Base-by-base conservation (phyloP, 345 rosid genomes). In the Leavenworthia alabamica region DNA sequence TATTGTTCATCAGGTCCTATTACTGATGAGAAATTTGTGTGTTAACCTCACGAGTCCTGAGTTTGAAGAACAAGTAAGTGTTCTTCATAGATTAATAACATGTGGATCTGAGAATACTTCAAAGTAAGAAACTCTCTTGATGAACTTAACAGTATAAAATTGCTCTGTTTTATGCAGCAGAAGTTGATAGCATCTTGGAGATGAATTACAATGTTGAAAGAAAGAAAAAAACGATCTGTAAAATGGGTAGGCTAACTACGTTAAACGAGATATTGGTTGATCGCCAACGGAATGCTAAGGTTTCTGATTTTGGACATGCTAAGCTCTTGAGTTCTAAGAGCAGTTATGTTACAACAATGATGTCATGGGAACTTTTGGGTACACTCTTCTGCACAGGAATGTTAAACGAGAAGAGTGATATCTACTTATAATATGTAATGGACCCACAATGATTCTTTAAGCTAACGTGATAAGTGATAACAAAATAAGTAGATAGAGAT, bases 361-460 rank as follows among this genome's bases (percentile, higher is more conserved):
- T 39, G 98, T 91, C 32, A 91, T 91, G 98, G 98, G 98, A 67
- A 91, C 98, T 35, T 91, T 91, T 20, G 98, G 98, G 98, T 91
- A 64, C 33, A 55, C 2, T 51, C 45, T 46, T 33, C 17, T 84
- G 98, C 73, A 86, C 96, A 0, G 98, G 96, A 14, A 91, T 88
- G 86, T 68, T 85, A 33, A 85, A 82, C 28, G 91, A 85, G 75
- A 81, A 81, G 71, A 83, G 90, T 56, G 98, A 91, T 56, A 79
- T 81, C 45, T 91, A n/a, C n/a, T n/a, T n/a, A n/a, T n/a, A n/a
- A n/a, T n/a, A n/a, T n/a, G n/a, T n/a, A n/a, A n/a, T 68, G 60
- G 60, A 16, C 67, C 73, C 67, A 35, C 24, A 4, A 43, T 1
- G 60, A 68, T 29, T 41, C 46, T 42, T 68, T 24, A 60, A 24